A percentile compares a stretch with the other conserved stretches of the same genome.
phyloP scores from a whole-genome alignment of 2,329 filamentous ascomycete genomes.

The Claviceps quebecensis region DNA sequence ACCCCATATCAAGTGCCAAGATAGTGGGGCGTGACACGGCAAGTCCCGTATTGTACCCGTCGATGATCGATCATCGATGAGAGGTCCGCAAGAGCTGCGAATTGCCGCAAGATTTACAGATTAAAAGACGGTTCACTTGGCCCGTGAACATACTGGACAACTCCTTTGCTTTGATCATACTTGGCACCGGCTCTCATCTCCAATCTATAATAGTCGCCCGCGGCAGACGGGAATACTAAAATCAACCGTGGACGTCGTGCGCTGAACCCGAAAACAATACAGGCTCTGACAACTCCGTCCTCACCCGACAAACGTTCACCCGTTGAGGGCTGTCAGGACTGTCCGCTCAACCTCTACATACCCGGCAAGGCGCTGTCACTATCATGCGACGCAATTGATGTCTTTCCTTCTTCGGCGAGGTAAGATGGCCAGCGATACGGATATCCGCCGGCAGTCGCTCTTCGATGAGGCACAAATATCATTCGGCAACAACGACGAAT shows the following conservation, averaged over 20 bases:
- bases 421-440: slow-evolving; percentile 44
- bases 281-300: background rate
- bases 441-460: slow-evolving; percentile 40
- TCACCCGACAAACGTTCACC: background rate
- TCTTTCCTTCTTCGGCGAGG: slow-evolving; percentile 48
- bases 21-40: too few relatives aligned
- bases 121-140: too few relatives aligned
- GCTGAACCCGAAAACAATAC: background rate
- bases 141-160: too few relatives aligned
- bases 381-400: slow-evolving; percentile 33
- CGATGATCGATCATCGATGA: too few relatives aligned
- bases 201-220: too few relatives aligned
- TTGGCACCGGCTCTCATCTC: too few relatives aligned
- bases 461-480: slow-evolving; percentile 17
- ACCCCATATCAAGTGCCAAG: too few relatives aligned
- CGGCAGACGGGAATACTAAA: too few relatives aligned
- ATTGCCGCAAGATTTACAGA: too few relatives aligned
- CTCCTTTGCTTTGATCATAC: too few relatives aligned
- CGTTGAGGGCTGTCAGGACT: background rate
- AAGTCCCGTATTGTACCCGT: too few relatives aligned
- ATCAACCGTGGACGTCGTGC: background rate
- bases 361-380: slow-evolving; percentile 11
- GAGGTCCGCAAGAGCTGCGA: too few relatives aligned
- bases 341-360: background rate
- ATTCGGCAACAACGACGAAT: slow-evolving; percentile 11